These are phyloP conservation scores for Picea sitchensis DNA, from an alignment of 75 land plant species.

Conservation along the genomic window DNA sequence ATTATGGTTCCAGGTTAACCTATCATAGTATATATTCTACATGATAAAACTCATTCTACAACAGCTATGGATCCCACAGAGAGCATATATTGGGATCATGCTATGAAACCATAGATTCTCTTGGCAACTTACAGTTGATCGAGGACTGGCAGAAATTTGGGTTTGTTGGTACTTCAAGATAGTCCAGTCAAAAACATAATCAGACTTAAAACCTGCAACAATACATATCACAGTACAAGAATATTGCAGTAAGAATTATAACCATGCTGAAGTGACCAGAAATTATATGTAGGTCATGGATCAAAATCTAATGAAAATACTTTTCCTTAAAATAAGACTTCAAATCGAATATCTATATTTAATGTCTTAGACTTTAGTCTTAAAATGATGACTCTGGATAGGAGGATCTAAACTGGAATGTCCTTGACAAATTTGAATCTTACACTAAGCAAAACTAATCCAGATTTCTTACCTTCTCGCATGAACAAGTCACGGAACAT, in stretches of 20 bases:
- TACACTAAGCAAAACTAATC: neutral
- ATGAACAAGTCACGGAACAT: constrained; percentile 80
- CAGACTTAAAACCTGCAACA: constrained; percentile 75
- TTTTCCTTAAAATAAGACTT: neutral
- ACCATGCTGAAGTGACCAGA: neutral
- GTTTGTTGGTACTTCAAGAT: constrained; percentile 88
- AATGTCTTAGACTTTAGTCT: neutral
- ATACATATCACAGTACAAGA: neutral
- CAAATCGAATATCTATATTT: neutral
- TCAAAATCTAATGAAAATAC: neutral
- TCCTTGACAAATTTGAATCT: neutral
- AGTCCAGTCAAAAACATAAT: constrained; percentile 88
- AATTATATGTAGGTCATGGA: neutral
- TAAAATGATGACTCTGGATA: neutral
- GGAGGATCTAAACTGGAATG: neutral
- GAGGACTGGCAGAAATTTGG: constrained; percentile 55
- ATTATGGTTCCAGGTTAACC: no score
- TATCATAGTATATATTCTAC: neutral
- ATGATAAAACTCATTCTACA: neutral
- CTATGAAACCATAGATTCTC: neutral
- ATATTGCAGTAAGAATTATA: neutral
- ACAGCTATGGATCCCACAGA: neutral
- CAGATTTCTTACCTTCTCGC: constrained; percentile 54
- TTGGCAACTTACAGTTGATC: constrained; percentile 49
- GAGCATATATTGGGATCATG: neutral